Evolutionary conservation across 2,329 filamentous ascomycete species (phyloP).

Genomic region (Moelleriella libera): DNA sequence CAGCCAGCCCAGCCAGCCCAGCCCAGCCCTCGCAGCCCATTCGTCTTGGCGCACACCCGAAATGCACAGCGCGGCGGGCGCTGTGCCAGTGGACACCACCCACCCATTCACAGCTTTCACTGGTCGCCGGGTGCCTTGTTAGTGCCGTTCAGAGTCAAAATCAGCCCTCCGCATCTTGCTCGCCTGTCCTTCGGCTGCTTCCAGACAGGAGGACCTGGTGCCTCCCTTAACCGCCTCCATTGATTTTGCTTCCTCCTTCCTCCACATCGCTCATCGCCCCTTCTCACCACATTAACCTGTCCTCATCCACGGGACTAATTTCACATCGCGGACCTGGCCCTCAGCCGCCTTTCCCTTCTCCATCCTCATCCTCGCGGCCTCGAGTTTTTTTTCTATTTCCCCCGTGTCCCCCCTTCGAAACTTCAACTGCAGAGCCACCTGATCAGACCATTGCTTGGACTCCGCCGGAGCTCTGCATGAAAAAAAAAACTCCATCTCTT

Average conservation of each 20-base stretch:
- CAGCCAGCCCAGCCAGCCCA: too few species aligned
- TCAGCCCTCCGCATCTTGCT: background rate
- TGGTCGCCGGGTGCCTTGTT: background rate
- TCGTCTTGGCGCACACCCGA: background rate
- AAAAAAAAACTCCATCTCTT: too few species aligned
- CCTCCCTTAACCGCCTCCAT: slow-evolving; percentile 10
- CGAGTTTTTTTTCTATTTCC: slow-evolving; percentile 8
- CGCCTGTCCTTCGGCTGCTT: slow-evolving; percentile 9
- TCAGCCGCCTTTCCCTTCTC: slow-evolving; percentile 6
- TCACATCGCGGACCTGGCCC: slow-evolving; percentile 15
- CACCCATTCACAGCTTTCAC: background rate
- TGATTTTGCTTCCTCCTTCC: background rate
- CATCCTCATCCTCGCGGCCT: slow-evolving; percentile 7
- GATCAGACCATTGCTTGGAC: too few species aligned
- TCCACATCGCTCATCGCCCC: slow-evolving; percentile 8
- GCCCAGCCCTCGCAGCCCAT: too few species aligned
- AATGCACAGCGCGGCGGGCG: background rate
- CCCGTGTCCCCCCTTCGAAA: background rate
- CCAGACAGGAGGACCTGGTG: slow-evolving; percentile 16
- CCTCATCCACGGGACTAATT: slow-evolving; percentile 14
- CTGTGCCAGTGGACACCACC: background rate
- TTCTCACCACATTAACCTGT: slow-evolving; percentile 14
- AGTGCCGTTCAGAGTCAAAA: slow-evolving; percentile 15
- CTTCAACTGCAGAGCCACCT: too few species aligned
- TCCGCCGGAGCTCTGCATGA: too few species aligned